Percentiles rank a stretch among this genome's conserved stretches.
Evolutionary conservation across 108 stramenopile genomes (phyloP).

Genomic region (Pseudonitzschia delicatissima): DNA sequence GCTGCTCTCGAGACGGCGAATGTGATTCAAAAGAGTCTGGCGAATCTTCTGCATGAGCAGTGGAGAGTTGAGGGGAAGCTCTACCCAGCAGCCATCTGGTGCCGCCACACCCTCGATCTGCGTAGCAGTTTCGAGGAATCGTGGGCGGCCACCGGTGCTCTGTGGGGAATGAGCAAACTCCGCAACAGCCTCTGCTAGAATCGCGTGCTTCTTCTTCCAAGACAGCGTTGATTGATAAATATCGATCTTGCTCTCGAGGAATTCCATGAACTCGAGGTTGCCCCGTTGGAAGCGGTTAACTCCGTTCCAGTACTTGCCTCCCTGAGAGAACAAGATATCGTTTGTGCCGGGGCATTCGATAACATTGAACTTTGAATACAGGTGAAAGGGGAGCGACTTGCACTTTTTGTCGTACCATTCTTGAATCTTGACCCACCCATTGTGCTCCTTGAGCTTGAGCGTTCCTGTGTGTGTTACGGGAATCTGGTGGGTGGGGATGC

Average conservation of each 20-base stretch:
- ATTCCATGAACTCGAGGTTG: conserved; percentile 7
- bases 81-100: conserved; percentile 7
- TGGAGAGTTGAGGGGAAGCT: background rate
- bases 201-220: conserved; percentile 9
- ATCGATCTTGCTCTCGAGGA: conserved; percentile 8
- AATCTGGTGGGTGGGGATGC: conserved; percentile 16
- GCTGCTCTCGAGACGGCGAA: background rate
- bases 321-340: conserved; percentile 6
- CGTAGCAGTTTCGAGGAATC: background rate
- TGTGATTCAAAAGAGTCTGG: background rate
- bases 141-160: background rate
- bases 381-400: background rate
- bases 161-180: background rate
- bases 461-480: conserved; percentile 10
- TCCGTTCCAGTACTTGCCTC: conserved; percentile 9
- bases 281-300: conserved; percentile 11
- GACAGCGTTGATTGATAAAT: conserved; percentile 1
- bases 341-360: conserved; percentile 12
- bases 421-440: conserved; percentile 21
- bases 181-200: background rate
- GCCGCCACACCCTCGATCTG: background rate
- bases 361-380: background rate
- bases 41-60: conserved; percentile 7
- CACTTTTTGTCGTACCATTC: background rate
- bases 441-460: conserved; percentile 9